Base-by-base conservation (phyloP, 257 asterid genomes). In the Nicotiana benthamiana region DNA sequence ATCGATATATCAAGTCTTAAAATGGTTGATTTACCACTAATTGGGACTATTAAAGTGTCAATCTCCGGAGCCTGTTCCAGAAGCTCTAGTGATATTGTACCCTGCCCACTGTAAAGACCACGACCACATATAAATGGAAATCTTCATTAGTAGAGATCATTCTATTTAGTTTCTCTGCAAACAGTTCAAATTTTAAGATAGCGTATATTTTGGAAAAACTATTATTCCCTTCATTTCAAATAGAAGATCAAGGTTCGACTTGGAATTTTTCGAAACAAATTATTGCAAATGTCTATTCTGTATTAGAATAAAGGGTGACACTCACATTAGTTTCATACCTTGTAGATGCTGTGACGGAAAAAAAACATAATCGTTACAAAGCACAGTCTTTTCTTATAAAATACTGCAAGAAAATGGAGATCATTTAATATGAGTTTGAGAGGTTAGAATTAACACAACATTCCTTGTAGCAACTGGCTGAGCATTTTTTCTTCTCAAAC, bases 1-100 rank as follows among this genome's bases (percentile, higher is more conserved):
- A 48, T 79, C n/a, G 18, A 46, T n/a, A 12, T 61, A 84, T 75
- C 76, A 79, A 28, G n/a, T 36, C 53, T 18, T 52, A n/a, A 60
- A 20, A 74, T 79, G 63, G 77, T 65, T 22, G 83, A 63, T 87
- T 17, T 84, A 95, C 99, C 98, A 57, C 98, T 95, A 83, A 95
- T 67, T 56, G 99, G 99, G 79, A 93, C 92, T 57, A 95, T 84
- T 79, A 92, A 89, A 75, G 99, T 84, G 91, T 95, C 98, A 46
- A 93, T 82, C 56, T 91, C 84, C 34, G 95, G 94, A 27, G 87
- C 91, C 85, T 92, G 95, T 86, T 93, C 98, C 90, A 93, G 86
- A 52, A 95, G 90, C 90, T 95, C 99, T 83, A 95, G 85, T 13
- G 97, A 87, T 77, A 92, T 84, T 40, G 98, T 95, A 79, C 99